Evolutionary conservation across 176 grass and related monocot species (phyloP).

Genomic region (Phyllostachys edulis): DNA sequence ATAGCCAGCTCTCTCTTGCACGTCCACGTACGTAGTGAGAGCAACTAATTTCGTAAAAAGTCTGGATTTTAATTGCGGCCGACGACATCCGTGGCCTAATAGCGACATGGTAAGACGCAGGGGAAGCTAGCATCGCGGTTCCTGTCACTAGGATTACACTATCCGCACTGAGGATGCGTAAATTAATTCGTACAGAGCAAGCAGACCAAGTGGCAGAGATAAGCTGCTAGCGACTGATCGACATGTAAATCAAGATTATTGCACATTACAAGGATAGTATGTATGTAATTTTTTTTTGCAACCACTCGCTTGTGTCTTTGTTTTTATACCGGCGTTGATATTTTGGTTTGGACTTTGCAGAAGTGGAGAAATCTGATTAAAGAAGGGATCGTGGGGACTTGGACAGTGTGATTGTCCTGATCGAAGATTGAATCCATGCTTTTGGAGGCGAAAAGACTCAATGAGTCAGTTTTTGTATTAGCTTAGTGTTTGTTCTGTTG

Average conservation of each 20-base stretch:
- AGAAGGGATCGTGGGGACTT: too few species aligned
- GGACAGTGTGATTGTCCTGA: too few species aligned
- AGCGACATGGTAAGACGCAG: not conserved
- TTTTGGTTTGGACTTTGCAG: not conserved
- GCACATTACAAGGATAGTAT: not conserved
- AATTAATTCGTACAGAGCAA: not conserved
- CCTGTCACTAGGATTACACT: slow-evolving; percentile 9
- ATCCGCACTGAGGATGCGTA: not conserved
- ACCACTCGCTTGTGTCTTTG: not conserved
- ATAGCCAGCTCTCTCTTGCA: not conserved
- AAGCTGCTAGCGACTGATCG: not conserved
- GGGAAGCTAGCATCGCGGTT: not conserved
- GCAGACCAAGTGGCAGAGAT: not conserved
- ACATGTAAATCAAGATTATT: not conserved
- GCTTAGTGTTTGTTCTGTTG: too few species aligned
- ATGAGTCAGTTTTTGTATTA: too few species aligned
- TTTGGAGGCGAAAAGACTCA: too few species aligned
- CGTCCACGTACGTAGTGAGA: slow-evolving; percentile 8
- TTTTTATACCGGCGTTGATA: not conserved
- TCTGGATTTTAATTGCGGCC: not conserved
- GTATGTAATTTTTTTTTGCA: not conserved
- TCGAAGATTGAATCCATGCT: too few species aligned
- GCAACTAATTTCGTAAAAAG: not conserved
- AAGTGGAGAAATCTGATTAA: too few species aligned
- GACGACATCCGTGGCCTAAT: not conserved